Base-by-base conservation (phyloP, 768 basidiomycete genomes). In the Psilocybe sp. region DNA sequence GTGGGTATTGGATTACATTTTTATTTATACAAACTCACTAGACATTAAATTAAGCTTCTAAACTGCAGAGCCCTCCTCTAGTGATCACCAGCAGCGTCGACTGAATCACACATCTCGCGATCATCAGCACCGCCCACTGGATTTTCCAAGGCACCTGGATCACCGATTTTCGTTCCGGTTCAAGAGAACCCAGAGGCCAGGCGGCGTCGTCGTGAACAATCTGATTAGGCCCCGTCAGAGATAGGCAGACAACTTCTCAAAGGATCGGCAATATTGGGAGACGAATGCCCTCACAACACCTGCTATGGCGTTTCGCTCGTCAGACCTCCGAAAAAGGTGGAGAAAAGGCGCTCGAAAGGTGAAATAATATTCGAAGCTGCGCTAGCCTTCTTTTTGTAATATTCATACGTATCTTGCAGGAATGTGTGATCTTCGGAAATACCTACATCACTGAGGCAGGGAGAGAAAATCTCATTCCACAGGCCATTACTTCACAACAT, bases 261-360 rank as follows among this genome's bases (percentile, higher is more conserved):
- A 57, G 92, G 88, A 36, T 94, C 89, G 89, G 82, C 92, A 0
- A 89, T 94, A 87, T 74, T 94, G n/a, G 89, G 77, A 18, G 89
- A 93, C 34, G 89, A 92, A 68, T 94, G 92, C 60, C 80, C 82
- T 0, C 86, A 80, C 57, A 55, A 62, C 4, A 63, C 68, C 18
- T 94, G 92, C 61, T 85, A 82, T 65, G 90, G 90, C 11, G 73
- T 92, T 5, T 92, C 92, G n/a, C 80, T 94, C 12, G 85, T 93
- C 51, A 74, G 90, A 43, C 86, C 86, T 35, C 88, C 89, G 15
- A 80, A 63, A 56, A 71, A 13, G 79, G 80, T 5, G 75, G 75
- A 14, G 79, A 74, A 52, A 81, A 57, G 79, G 86, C 67, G 81
- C 81, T n/a, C 73, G 78, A 52, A 90, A 85, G 77, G 89, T 85